A percentile compares a stretch with the other conserved stretches of the same genome.
phyloP scores from a whole-genome alignment of 768 basidiomycete species.

The Hirschioporus abietinus region DNA sequence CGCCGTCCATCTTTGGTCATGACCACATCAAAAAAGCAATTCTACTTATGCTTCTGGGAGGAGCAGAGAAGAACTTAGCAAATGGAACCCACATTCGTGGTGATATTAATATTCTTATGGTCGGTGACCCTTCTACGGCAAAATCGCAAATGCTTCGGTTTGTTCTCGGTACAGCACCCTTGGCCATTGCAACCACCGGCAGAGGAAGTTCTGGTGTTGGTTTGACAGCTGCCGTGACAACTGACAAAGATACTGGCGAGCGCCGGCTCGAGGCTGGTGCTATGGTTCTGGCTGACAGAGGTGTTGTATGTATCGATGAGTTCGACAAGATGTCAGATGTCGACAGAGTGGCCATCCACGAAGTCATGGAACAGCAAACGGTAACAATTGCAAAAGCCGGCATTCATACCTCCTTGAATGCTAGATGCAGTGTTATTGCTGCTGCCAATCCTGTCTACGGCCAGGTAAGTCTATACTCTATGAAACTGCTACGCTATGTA shows the following conservation, averaged over 20 bases:
- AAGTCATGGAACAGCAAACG: slow-evolving; percentile 99
- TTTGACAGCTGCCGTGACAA: slow-evolving; percentile 97
- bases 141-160: slow-evolving; percentile 96
- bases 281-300: slow-evolving; percentile 98
- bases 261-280: slow-evolving; percentile 96
- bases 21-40: slow-evolving; percentile 95
- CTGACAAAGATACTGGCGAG: slow-evolving; percentile 96
- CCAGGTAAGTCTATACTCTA: slow-evolving; percentile 49
- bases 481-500: slow-evolving; percentile 2
- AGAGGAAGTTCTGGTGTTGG: slow-evolving; percentile 98
- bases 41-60: slow-evolving; percentile 88
- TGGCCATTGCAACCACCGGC: slow-evolving; percentile 98
- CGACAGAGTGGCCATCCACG: slow-evolving; percentile 98
- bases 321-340: slow-evolving; percentile 99
- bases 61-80: slow-evolving; percentile 94
- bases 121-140: slow-evolving; percentile 98
- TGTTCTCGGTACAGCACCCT: slow-evolving; percentile 89
- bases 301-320: slow-evolving; percentile 99
- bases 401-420: slow-evolving; percentile 97
- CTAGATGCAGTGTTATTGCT: slow-evolving; percentile 94
- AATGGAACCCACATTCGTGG: slow-evolving; percentile 99
- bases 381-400: slow-evolving; percentile 99
- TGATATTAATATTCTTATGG: slow-evolving; percentile 99
- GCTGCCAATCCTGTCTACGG: slow-evolving; percentile 99
- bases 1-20: slow-evolving; percentile 95